Base-by-base conservation (phyloP, 495 filamentous ascomycete genomes). In the Aspergillus bertholletiae region DNA sequence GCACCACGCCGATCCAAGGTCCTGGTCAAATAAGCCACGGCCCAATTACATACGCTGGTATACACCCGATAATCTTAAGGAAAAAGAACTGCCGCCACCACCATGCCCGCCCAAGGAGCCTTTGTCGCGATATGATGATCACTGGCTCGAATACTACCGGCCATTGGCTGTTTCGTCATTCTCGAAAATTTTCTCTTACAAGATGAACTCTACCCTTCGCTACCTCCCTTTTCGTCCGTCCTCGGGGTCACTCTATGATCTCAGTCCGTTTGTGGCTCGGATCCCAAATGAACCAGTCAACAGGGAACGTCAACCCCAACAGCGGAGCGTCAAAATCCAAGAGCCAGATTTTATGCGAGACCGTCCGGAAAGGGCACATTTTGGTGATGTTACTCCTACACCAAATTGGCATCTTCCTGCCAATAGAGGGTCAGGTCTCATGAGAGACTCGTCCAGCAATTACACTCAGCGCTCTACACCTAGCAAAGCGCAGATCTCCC, bases 91-190 rank as follows among this genome's bases (percentile, higher is more conserved):
- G 21, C 82, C 82, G 6, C 71, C 75, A 26, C 76, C 79, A n/a
- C 75, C 74, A 41, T 56, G 73, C 20, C 62, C 72, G 27, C 69
- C 71, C 3, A 72, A 73, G 30, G 85, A 85, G 32, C 76, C 83
- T 3, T 71, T 93, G 15, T 78, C 80, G 5, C 84, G 80, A 45
- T 90, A 89, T 56, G 94, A 98, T 60, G 93, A 97, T 63, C 97
- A 95, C 69, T 98, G 95, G 95, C 77, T 93, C n/a, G 94, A 97
- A 60, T 97, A 96, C 65, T 98, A 98, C 67, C 85, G 91, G 8
- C 95, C 94, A 1, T 79, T 87, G 13, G 86, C 87, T 0, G 68
- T 97, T 5, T 94, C 92, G 0, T 90, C 90, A 0, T 88, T 97
- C 55, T 75, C 80, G 8, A 97, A 96, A 69, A 85, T 96, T 58